Percentiles rank a stretch among this genome's conserved stretches.
phyloP scores from a whole-genome alignment of 108 stramenopile genomes.

The Conticribra weissflogii region DNA sequence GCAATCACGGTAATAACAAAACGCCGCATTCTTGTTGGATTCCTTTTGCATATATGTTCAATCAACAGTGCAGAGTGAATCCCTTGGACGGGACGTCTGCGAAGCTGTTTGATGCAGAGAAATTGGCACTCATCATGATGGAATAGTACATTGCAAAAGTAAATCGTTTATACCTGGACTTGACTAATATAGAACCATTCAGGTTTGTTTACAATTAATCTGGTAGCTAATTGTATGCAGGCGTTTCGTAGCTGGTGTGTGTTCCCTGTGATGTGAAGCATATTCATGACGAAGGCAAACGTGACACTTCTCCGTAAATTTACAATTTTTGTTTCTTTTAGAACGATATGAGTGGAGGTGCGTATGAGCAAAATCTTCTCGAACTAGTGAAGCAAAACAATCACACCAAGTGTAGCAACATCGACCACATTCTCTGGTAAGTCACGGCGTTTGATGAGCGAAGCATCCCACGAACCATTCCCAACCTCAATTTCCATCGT shows the following conservation, averaged over 20 bases:
- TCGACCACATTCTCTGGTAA: conserved; percentile 29
- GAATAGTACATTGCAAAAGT: conserved; percentile 8
- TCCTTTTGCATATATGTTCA: conserved; percentile 29
- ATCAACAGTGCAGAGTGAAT: conserved; percentile 12
- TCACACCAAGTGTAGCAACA: conserved; percentile 33
- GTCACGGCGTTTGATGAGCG: conserved; percentile 57
- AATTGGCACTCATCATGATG: conserved; percentile 10
- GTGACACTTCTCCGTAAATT: background rate
- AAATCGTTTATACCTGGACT: no score
- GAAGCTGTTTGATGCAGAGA: conserved; percentile 23
- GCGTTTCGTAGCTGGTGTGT: no score
- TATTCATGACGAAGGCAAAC: background rate
- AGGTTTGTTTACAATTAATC: no score
- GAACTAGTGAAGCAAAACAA: conserved; percentile 32
- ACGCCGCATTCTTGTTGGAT: conserved; percentile 19
- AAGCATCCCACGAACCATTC: conserved; percentile 85
- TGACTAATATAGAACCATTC: no score
- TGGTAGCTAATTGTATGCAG: no score
- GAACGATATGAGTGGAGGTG: no score
- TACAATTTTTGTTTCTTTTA: conserved; percentile 3
- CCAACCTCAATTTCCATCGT: conserved; percentile 77
- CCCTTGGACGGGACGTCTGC: background rate
- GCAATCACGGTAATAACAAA: background rate
- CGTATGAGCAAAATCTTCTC: no score
- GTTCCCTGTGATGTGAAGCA: background rate